Evolutionary conservation across 768 basidiomycete species (phyloP), one percentile per base, ranked within the genome.

Genomic region (Kwoniella dendrophila): DNA sequence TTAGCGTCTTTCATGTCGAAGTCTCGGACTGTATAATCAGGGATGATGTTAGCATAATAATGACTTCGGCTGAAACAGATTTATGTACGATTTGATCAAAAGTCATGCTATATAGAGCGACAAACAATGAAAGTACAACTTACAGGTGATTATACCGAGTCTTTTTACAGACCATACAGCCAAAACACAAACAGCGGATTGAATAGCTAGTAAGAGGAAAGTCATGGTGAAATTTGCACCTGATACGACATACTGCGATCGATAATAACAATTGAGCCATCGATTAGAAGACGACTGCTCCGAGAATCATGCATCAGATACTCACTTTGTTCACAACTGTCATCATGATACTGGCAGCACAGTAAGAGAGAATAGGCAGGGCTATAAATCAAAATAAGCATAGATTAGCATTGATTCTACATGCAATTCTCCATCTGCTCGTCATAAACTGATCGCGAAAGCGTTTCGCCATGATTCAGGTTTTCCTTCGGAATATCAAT

Each of bases 171-270:
- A 47, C n/a, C 81, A 73, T 20, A 98, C 96, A 73, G 89, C 91
- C 4, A 83, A 73, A 20, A 90, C 86, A 78, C 93, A 97, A 65
- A 99, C 94, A 22, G 83, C 80, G 1, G 90, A 91, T 76, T 99
- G 96, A 57, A 98, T 90, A 62, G 88, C 87, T 27, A 98, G 83
- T 27, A 99, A 85, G 36, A 98, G 83, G 77, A 98, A 98, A 67
- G 90, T 98, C 96, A 98, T 98, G 65, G 90, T 90, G 80, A 98
- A 99, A 71, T 90, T 78, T 20, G 83, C 83, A 3, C 96, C 96
- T 1, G 95, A 98, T 5, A 98, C 95, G 62, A 98, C 91, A 72
- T 89, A 98, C 93, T 97, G 71, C 34, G 61, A 7, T 22, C 14
- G 36, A 36, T 33, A 20, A n/a, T 49, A 24, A 49, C 12, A 34